Base-by-base conservation (phyloP, 2,329 filamentous ascomycete genomes). In the Pseudocercospora pini-densiflorae region DNA sequence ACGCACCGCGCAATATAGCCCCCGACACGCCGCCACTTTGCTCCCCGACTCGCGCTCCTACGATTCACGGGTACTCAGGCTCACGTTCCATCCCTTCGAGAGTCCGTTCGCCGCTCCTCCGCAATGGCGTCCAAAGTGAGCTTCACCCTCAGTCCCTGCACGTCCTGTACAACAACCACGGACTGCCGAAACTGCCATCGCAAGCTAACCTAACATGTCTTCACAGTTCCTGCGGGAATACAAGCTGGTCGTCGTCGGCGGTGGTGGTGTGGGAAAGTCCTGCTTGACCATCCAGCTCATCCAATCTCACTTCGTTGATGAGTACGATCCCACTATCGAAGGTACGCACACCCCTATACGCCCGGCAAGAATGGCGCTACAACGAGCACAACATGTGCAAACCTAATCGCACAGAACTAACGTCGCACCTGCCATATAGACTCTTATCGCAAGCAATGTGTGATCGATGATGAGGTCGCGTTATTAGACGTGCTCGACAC, bases 311-410 rank as follows among this genome's bases (percentile, higher is more conserved):
- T 99, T 99, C 85, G 94, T 98, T 79, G 95, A 98, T 82, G 95
- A 98, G 82, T 99, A 99, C 82, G 95, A 99, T 82, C 95, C 95
- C 65, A 99, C 95, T 77, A 98, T 99, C 78, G 95, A 99, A 92
- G 95, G 95, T 94, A 81, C 74, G 86, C 80, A 68, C 63, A 19
- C 58, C 61, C 29, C 36, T 49, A 36, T 68, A 33, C 24, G n/a
- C n/a, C n/a, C n/a, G 19, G 5, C 47, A 27, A 23, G 1, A 7
- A 23, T 23, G 24, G 19, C 47, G 2, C 47, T 16, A 2, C 27
- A 16, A n/a, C 51, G 51, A 21, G 51, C 24, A 27, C 51, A 16
- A 24, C 16, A 55, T 51, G 47, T 51, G 47, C 47, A 51, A 21
- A 21, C 51, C 24, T 23, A 29, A 43, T 21, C 21, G 23, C 14